phyloP scores from a whole-genome alignment of 805 yeast genomes.

The Babjeviella inositovora region DNA sequence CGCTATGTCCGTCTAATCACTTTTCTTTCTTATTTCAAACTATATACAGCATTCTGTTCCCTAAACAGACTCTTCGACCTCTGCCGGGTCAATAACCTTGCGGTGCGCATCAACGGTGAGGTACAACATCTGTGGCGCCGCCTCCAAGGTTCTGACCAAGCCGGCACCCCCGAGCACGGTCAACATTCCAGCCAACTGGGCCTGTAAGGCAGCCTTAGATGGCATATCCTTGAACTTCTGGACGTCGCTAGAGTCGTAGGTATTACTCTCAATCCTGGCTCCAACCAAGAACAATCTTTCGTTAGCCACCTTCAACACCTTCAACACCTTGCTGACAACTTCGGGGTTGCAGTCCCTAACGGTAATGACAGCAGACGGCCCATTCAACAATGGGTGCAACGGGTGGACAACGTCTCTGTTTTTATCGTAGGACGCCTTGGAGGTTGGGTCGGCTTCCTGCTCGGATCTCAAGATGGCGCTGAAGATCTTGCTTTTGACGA shows the following conservation, averaged over 20 bases:
- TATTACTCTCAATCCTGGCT: conserved; percentile 57
- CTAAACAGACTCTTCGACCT: no score
- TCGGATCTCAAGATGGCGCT: conserved; percentile 64
- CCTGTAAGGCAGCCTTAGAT: conserved; percentile 50
- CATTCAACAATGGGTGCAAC: conserved; percentile 49
- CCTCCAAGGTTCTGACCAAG: conserved; percentile 64
- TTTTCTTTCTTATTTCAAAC: no score
- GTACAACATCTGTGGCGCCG: conserved; percentile 52
- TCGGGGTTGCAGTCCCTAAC: conserved; percentile 59
- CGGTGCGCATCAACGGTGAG: conserved; percentile 57
- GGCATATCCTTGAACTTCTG: conserved; percentile 62
- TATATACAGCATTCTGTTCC: no score
- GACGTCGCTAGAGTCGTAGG: conserved; percentile 34
- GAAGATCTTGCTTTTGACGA: conserved; percentile 56
- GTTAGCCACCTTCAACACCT: conserved; percentile 40
- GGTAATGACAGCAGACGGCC: conserved; percentile 75
- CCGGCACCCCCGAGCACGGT: conserved; percentile 85
- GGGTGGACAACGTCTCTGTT: conserved; percentile 40
- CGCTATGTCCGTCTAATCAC: no score
- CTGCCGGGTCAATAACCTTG: conserved; percentile 23
- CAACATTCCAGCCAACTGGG: conserved; percentile 71
- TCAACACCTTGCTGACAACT: conserved; percentile 43
- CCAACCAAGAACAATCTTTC: conserved; percentile 76
- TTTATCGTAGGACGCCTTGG: conserved; percentile 26
- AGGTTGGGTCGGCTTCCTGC: conserved; percentile 60